Conservation (phyloP, 768 basidiomycete species). For the Rhizopogon salebrosus region DNA sequence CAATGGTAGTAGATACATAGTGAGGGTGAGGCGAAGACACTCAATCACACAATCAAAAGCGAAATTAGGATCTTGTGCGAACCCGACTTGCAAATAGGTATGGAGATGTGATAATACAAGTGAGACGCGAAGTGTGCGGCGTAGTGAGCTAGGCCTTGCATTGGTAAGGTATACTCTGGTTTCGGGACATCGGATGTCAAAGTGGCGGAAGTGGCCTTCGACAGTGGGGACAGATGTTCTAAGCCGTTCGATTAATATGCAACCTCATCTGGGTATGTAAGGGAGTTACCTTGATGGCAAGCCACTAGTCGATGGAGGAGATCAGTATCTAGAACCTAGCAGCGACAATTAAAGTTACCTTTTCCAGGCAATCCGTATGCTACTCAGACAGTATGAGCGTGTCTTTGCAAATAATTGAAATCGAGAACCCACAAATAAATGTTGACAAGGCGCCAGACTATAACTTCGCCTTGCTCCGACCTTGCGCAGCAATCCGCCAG, state of each 20-base stretch:
- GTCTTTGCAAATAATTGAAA: background rate
- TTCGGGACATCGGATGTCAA: slow-evolving; percentile 27
- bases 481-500: slow-evolving; percentile 33
- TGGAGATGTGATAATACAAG: background rate
- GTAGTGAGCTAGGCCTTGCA: background rate
- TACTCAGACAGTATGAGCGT: slow-evolving; percentile 18
- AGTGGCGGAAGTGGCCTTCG: slow-evolving; percentile 79
- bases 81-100: background rate
- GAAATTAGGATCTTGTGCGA: background rate
- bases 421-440: slow-evolving; percentile 65
- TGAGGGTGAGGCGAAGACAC: background rate
- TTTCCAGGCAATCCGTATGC: slow-evolving; percentile 87
- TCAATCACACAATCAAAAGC: background rate
- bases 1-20: background rate
- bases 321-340: slow-evolving; percentile 9
- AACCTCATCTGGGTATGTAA: background rate
- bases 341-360: slow-evolving; percentile 34
- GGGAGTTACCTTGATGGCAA: slow-evolving; percentile 61
- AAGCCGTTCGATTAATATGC: background rate
- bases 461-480: slow-evolving; percentile 54
- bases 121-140: background rate
- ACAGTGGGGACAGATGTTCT: slow-evolving; percentile 94
- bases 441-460: slow-evolving; percentile 84
- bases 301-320: slow-evolving; percentile 42
- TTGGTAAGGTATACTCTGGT: background rate